Conservation (phyloP, 1,139 yeast species). For the Zygosaccharomyces pseudobailii region DNA sequence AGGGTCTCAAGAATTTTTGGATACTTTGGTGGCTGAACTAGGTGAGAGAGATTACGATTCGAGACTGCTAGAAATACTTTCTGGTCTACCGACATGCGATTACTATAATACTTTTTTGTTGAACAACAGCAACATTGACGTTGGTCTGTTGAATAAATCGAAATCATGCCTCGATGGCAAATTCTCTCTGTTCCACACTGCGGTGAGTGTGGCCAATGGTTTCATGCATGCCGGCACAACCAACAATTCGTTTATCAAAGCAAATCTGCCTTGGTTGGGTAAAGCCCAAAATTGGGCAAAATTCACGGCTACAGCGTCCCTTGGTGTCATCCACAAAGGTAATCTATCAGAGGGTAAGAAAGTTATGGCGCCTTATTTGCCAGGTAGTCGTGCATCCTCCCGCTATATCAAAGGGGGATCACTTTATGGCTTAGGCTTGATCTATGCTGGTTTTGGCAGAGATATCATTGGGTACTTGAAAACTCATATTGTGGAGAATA, state of each 20-base stretch:
- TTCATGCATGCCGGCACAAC: conserved; percentile 97
- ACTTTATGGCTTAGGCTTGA: conserved; percentile 84
- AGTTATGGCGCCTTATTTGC: conserved; percentile 85
- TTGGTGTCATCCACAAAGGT: conserved; percentile 96
- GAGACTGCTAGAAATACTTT: conserved; percentile 63
- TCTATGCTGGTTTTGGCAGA: conserved; percentile 87
- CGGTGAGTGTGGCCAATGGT: conserved; percentile 92
- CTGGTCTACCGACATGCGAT: conserved; percentile 95
- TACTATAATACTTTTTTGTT: conserved; percentile 82
- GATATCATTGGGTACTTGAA: conserved; percentile 80
- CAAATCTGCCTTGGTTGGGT: conserved; percentile 92
- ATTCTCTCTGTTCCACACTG: conserved; percentile 90
- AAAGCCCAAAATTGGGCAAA: conserved; percentile 98
- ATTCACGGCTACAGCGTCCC: conserved; percentile 95
- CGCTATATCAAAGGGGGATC: conserved; percentile 96
- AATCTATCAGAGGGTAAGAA: conserved; percentile 86
- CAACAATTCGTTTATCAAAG: conserved; percentile 86
- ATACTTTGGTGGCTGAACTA: conserved; percentile 49
- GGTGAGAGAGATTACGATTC: conserved; percentile 42
- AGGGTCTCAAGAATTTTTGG: conserved; percentile 88
- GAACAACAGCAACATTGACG: conserved; percentile 84
- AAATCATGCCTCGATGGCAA: conserved; percentile 84
- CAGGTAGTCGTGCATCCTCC: conserved; percentile 67
- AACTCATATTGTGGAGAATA: conserved; percentile 65
- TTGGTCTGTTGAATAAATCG: conserved; percentile 73